Evolutionary conservation across 139 green algal genomes (phyloP).

Genomic region (Ettlia oleoabundans): DNA sequence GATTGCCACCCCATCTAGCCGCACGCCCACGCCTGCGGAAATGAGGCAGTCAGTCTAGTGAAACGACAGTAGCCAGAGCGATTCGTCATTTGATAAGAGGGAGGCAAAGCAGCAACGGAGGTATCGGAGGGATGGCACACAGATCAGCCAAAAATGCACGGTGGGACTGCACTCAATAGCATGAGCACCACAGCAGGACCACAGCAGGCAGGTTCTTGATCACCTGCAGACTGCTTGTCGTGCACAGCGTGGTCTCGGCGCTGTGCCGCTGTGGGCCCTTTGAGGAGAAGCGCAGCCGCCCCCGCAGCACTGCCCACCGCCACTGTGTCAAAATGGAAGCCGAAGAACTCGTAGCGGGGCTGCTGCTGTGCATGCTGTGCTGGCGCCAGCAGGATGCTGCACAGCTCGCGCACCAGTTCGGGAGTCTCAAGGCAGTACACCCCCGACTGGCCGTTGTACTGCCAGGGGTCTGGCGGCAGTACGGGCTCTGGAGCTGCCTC

Average conservation of each 20-base stretch:
- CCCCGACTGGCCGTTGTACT: neutral
- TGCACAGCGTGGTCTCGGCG: neutral
- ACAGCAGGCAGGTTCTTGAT: neutral
- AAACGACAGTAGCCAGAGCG: no score
- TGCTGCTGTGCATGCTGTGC: neutral
- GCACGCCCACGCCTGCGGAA: constrained; percentile 3
- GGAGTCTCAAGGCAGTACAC: constrained; percentile 1
- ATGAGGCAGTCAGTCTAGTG: no score
- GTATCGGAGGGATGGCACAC: no score
- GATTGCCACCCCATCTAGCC: constrained; percentile 58
- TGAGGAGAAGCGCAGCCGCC: constrained; percentile 2
- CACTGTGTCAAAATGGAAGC: constrained; percentile 27
- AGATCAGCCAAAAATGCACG: no score
- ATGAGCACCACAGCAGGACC: neutral
- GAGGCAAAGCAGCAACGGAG: no score
- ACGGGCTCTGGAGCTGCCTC: constrained; percentile 20
- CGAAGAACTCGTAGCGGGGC: constrained; percentile 20
- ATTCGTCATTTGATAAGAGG: no score
- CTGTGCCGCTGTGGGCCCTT: constrained; percentile 2
- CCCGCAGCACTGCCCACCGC: neutral
- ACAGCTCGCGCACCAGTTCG: constrained; percentile 28
- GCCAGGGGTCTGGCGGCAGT: constrained; percentile 29
- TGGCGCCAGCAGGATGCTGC: constrained; percentile 9
- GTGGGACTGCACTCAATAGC: no score
- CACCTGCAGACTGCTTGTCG: constrained; percentile 27